Evolutionary conservation across 495 filamentous ascomycete genomes (phyloP).

Genomic region (Daldinia decipiens): DNA sequence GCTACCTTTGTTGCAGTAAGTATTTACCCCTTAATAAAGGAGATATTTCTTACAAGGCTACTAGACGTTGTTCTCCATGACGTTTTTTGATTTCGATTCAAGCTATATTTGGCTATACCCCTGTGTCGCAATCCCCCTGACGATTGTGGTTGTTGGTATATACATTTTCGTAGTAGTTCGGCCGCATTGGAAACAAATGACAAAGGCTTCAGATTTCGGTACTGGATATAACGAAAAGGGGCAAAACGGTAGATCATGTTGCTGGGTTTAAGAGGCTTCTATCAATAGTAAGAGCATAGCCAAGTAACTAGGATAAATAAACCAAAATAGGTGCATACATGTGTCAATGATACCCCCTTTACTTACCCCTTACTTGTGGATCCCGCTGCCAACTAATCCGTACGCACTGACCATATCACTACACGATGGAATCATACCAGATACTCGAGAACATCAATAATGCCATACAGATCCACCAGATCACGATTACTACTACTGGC

Average conservation of each 20-base stretch:
- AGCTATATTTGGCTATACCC: background rate
- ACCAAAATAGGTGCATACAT: too few species aligned
- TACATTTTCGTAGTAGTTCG: background rate
- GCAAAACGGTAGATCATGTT: background rate
- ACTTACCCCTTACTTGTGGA: too few species aligned
- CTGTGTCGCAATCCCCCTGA: background rate
- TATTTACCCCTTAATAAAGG: background rate
- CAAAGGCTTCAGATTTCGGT: background rate
- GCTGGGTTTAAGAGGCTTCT: background rate
- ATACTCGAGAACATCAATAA: too few species aligned
- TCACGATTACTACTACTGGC: too few species aligned
- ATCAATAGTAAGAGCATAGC: too few species aligned
- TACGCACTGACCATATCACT: too few species aligned
- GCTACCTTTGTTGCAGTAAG: conserved; percentile 2
- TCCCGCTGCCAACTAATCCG: too few species aligned
- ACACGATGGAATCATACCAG: too few species aligned
- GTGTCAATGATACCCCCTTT: too few species aligned
- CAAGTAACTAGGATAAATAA: too few species aligned
- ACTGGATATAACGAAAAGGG: background rate
- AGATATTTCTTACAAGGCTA: background rate
- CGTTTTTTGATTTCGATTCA: background rate
- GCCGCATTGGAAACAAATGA: background rate
- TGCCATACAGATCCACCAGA: too few species aligned
- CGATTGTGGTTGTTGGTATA: background rate
- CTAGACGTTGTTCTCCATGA: conserved; percentile 11